These are phyloP conservation scores for Flaveria ramosissima DNA, from an alignment of 129 eudicot species.

Conservation along the genomic window DNA sequence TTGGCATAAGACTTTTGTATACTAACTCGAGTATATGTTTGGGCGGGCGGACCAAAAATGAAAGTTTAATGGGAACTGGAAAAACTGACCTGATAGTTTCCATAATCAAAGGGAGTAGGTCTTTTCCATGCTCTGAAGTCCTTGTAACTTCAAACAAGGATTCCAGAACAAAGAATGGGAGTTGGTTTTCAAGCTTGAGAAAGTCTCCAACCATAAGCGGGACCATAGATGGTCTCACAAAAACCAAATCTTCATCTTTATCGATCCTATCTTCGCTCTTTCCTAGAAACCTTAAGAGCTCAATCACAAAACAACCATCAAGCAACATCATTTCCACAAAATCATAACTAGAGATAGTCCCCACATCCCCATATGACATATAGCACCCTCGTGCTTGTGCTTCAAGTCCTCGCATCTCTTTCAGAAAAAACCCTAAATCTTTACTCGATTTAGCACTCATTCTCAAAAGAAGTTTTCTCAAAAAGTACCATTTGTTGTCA, in stretches of 20 bases:
- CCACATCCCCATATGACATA: neutral
- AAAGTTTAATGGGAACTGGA: neutral
- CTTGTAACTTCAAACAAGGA: constrained; percentile 3
- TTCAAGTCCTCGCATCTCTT: constrained; percentile 14
- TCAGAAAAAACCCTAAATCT: neutral
- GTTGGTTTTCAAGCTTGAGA: constrained; percentile 34
- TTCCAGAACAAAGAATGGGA: constrained; percentile 18
- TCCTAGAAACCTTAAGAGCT: constrained; percentile 12
- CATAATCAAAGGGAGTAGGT: neutral
- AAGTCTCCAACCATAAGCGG: constrained; percentile 27
- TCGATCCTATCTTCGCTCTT: neutral
- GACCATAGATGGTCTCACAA: constrained; percentile 5
- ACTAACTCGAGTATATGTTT: constrained; percentile 24
- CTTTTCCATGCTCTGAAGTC: neutral
- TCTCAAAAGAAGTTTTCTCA: constrained; percentile 19
- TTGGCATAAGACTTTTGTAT: constrained; percentile 13
- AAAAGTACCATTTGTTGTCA: constrained; percentile 33
- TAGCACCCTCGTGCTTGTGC: constrained; percentile 20
- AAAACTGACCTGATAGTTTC: constrained; percentile 3
- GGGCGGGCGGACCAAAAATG: neutral
- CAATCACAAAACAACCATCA: constrained; percentile 31
- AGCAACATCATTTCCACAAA: constrained; percentile 35
- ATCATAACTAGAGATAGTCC: constrained; percentile 13
- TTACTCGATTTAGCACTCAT: neutral
- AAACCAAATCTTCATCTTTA: constrained; percentile 5